Percentiles rank a stretch among this genome's conserved stretches.
These are phyloP conservation scores for Prinsepia uniflora DNA, from an alignment of 306 rosid species.

Conservation along the genomic window DNA sequence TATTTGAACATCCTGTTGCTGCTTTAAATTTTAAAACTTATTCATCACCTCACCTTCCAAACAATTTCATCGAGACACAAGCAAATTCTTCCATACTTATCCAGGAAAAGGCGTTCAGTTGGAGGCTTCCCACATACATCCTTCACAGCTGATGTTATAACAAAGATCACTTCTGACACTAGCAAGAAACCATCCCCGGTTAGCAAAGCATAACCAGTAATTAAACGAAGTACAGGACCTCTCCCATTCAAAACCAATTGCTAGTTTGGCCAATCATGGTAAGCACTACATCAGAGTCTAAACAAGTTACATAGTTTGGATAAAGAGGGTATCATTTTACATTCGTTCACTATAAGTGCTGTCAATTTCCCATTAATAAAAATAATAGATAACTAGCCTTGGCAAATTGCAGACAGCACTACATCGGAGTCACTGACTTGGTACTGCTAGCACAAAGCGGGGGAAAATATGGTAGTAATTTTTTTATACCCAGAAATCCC, in stretches of 20 bases:
- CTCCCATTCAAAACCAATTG: not conserved
- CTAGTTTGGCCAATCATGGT: not conserved
- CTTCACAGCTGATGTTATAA: conserved; percentile 84
- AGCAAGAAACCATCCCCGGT: conserved; percentile 10
- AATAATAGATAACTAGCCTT: not conserved
- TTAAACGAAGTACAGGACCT: not conserved
- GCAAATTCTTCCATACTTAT: conserved; percentile 92
- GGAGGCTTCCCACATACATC: conserved; percentile 90
- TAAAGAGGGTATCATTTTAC: conserved; percentile 7
- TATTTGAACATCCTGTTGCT: not conserved
- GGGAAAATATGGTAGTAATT: not conserved
- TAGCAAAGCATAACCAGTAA: not conserved
- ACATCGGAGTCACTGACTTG: not conserved
- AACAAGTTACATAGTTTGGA: not conserved
- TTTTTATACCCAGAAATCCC: not conserved
- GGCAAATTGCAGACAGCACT: not conserved
- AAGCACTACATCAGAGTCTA: conserved; percentile 2
- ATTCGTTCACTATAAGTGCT: not conserved
- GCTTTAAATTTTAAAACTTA: conserved; percentile 1
- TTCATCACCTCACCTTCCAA: conserved; percentile 64
- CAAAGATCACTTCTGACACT: conserved; percentile 93
- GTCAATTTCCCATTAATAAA: not conserved
- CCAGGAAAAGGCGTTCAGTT: conserved; percentile 85
- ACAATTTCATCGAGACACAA: conserved; percentile 90
- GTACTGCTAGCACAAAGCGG: not conserved